Conservation (phyloP, 176 grass and related monocot genomes). For the Pontederia crassipes region DNA sequence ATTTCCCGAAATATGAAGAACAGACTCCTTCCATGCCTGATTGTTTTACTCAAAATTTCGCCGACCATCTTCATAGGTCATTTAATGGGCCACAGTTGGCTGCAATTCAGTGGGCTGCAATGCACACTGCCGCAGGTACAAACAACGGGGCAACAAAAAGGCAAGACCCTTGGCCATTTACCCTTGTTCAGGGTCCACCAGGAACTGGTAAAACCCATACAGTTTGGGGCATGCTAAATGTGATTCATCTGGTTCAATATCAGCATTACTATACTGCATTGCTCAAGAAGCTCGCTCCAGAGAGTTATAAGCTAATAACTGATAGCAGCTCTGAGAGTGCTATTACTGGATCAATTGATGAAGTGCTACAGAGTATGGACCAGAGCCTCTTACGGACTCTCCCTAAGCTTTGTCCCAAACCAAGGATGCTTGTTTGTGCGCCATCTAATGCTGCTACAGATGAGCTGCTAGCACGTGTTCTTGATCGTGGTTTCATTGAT, state of each 20-base stretch:
- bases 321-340: slow-evolving; percentile 43
- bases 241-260: slow-evolving; percentile 99
- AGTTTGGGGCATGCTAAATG: slow-evolving; percentile 98
- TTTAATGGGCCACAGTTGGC: slow-evolving; percentile 87
- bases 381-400: slow-evolving; percentile 86
- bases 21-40: slow-evolving; percentile 87
- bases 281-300: slow-evolving; percentile 94
- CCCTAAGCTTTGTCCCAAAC: slow-evolving; percentile 97
- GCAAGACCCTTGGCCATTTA: slow-evolving; percentile 99
- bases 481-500: slow-evolving; percentile 96
- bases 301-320: slow-evolving; percentile 87
- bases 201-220: slow-evolving; percentile 98
- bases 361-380: slow-evolving; percentile 98
- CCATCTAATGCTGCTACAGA: slow-evolving; percentile 98
- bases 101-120: slow-evolving; percentile 99
- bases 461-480: slow-evolving; percentile 85
- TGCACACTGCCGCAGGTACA: slow-evolving; percentile 94
- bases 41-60: slow-evolving; percentile 85
- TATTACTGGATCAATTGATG: slow-evolving; percentile 83
- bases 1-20: slow-evolving; percentile 96
- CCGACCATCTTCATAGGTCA: slow-evolving; percentile 62
- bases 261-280: slow-evolving; percentile 95
- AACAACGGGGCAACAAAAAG: slow-evolving; percentile 59
- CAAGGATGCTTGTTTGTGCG: slow-evolving; percentile 94
- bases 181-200: slow-evolving; percentile 91